phyloP scores from a whole-genome alignment of 371 early-diverging fungal genomes.

The Actinomortierella wolfii region DNA sequence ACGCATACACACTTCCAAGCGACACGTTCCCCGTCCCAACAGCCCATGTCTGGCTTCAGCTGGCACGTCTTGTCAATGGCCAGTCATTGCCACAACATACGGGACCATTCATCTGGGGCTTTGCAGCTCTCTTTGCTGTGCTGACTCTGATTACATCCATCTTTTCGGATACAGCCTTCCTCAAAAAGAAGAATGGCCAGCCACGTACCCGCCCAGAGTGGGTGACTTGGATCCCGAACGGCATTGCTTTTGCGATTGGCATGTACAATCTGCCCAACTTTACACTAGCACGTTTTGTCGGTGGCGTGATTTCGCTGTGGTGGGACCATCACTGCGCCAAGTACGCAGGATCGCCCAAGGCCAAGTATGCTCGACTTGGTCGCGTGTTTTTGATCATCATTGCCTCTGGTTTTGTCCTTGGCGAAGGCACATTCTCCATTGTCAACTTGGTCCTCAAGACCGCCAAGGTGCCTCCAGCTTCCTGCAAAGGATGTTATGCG shows the following conservation, averaged over 20 bases:
- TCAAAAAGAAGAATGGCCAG: slow-evolving; percentile 53
- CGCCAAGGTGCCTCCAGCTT: slow-evolving; percentile 12
- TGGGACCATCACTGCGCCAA: slow-evolving; percentile 56
- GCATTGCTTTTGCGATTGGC: slow-evolving; percentile 85
- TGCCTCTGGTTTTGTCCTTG: slow-evolving; percentile 81
- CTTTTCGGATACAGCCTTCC: slow-evolving; percentile 59
- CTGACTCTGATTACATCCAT: slow-evolving; percentile 64
- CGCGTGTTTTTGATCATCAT: slow-evolving; percentile 72
- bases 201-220: slow-evolving; percentile 26
- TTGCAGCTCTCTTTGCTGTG: slow-evolving; percentile 61
- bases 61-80: slow-evolving; percentile 82
- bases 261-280: slow-evolving; percentile 86
- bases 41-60: slow-evolving; percentile 82
- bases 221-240: slow-evolving; percentile 65
- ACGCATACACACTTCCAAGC: slow-evolving; percentile 75
- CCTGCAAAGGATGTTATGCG: slow-evolving; percentile 33
- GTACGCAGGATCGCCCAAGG: slow-evolving; percentile 13
- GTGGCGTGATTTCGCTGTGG: slow-evolving; percentile 56
- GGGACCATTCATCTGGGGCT: slow-evolving; percentile 59
- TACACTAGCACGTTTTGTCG: slow-evolving; percentile 75
- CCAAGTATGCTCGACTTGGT: slow-evolving; percentile 27
- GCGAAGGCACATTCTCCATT: slow-evolving; percentile 78
- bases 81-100: slow-evolving; percentile 72
- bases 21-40: slow-evolving; percentile 78
- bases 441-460: slow-evolving; percentile 55